phyloP scores from a whole-genome alignment of 768 basidiomycete genomes.

The Lepiota venenata region DNA sequence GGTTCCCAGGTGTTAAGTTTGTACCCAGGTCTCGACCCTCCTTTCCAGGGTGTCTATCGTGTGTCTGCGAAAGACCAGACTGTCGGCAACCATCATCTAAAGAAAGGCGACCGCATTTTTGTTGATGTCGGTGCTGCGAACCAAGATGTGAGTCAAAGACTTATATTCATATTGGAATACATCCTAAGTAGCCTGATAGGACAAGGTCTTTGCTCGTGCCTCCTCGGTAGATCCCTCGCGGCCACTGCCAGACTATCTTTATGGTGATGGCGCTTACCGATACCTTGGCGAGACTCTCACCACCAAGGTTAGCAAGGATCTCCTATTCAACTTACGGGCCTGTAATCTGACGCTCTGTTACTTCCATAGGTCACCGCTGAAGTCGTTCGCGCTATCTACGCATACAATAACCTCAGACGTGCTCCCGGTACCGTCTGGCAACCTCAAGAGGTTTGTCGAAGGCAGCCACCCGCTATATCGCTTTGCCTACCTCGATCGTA shows the following conservation, averaged over 20 bases:
- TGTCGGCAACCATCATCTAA: slow-evolving; percentile 38
- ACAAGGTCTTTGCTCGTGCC: slow-evolving; percentile 49
- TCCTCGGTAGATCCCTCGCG: slow-evolving; percentile 41
- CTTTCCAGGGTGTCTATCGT: slow-evolving; percentile 70
- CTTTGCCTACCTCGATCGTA: slow-evolving; percentile 52
- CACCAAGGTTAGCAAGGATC: slow-evolving; percentile 38
- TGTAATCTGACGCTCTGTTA: not conserved
- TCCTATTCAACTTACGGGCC: not conserved
- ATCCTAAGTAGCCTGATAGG: slow-evolving; percentile 28
- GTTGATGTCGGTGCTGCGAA: slow-evolving; percentile 57
- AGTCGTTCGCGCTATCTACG: slow-evolving; percentile 63
- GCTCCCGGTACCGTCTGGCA: slow-evolving; percentile 69
- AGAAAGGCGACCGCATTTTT: slow-evolving; percentile 54
- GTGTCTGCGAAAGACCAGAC: slow-evolving; percentile 41
- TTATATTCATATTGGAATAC: not conserved
- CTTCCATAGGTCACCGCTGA: slow-evolving; percentile 47
- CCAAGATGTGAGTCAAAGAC: slow-evolving; percentile 44
- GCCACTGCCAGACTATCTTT: slow-evolving; percentile 40
- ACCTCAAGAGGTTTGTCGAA: slow-evolving; percentile 56
- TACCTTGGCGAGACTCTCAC: slow-evolving; percentile 49
- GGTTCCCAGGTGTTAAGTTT: slow-evolving; percentile 3
- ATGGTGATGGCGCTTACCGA: slow-evolving; percentile 41
- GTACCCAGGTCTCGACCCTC: slow-evolving; percentile 62
- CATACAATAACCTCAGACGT: slow-evolving; percentile 54
- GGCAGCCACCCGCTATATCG: slow-evolving; percentile 42